Evolutionary conservation across 306 rosid species (phyloP), one percentile per base, ranked within the genome.

Genomic region (Rosa multiflora): DNA sequence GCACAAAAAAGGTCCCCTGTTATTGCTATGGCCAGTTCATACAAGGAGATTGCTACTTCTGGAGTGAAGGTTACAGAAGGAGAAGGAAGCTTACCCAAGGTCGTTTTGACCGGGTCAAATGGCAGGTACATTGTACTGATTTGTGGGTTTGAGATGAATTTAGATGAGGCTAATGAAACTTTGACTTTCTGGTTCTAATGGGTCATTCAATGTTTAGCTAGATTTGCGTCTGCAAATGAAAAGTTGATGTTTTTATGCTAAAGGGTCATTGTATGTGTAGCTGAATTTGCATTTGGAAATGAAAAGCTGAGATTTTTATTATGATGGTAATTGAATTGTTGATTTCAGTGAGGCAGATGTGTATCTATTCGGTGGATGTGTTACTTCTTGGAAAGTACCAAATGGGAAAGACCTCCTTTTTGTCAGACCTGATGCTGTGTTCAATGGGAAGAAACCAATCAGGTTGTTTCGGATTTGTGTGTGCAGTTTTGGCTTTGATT

Each of bases 351-450:
- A 92, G 78, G 98, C 91, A 66, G 99, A 95, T 80, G 80, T 91
- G 44, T 95, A 95, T 59, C 79, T 95, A 12, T 95, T 79, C 70
- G 99, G 99, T 77, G 98, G 97, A 11, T 88, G 92, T 75, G 40
- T 95, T 81, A 88, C 99, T 42, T 95, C 99, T 62, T 95, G 99
- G 99, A 92, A 87, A 70, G 80, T 88, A 53, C 87, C 96, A 5
- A 85, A 37, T 78, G 97, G 92, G 56, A 95, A 89, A 79, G 96
- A 95, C 87, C 90, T 95, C 17, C 95, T 95, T 13, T 95, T 95
- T 51, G 96, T 95, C 75, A 89, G 99, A 46, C 99, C 99, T 20
- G 99, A 95, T 62, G 99, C 94, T 56, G 91, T 95, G 72, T 95
- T 95, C 21, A 88, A 89, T 73, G 83, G 86, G 92, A 91, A 91